Base-by-base conservation (phyloP, 805 yeast species). In the Starmera caribaea region DNA sequence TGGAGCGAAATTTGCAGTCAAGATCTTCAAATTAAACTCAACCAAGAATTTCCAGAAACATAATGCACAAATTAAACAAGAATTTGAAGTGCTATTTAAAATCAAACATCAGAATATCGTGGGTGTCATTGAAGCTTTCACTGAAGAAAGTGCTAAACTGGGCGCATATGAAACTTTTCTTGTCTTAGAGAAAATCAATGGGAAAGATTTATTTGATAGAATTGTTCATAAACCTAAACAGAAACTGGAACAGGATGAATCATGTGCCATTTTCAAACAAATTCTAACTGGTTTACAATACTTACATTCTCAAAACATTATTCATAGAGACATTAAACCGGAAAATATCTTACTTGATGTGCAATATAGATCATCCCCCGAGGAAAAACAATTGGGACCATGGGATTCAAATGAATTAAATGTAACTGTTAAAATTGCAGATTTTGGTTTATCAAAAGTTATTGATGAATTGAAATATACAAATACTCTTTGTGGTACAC, bases 401-500 rank as follows among this genome's bases (percentile, higher is more conserved):
- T 65, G 70, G 70, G 69, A 65, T 45, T 58, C 63, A 1, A 63
- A 73, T 40, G 89, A 82, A 58, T 58, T 70, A 17, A 78, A 77
- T 43, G 71, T 83, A 8, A 61, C 62, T 43, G 87, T 84, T 9
- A 84, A 84, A 53, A 81, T 84, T 38, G 92, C 90, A 1, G 94
- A 84, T 59, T 84, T 84, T 59, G 96, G 96, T 0, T 46, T 74
- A 14, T 74, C 78, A 1, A 67, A 73, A 47, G 62, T 65, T 36
- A 68, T 83, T 34, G 90, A 90, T 7, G 87, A 81, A 48, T 61
- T 76, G 45, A 74, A 77, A 44, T 81, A 81, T 53, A 81, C 94
- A 9, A 78, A 78, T 48, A 84, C 94, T 0, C 58, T 84, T 32
- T 84, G 94, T 61, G 94, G 94, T 2, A 84, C 94, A 0, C 94